phyloP scores from a whole-genome alignment of 2,329 filamentous ascomycete genomes.

The Bisporella sp. region DNA sequence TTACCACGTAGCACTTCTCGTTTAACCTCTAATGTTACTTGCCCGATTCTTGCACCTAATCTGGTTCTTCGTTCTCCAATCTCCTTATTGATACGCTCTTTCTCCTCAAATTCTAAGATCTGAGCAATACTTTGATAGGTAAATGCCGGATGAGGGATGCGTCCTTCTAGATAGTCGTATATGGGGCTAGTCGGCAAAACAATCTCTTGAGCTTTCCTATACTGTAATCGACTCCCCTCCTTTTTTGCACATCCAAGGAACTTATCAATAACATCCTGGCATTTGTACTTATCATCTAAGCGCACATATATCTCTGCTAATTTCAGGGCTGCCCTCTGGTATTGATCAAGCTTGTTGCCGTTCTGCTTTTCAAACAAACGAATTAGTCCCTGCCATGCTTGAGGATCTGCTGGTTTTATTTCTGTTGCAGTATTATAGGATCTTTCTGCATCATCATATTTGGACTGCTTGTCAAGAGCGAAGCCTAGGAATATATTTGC shows the following conservation, averaged over 20 bases:
- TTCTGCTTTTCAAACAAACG: slow-evolving; percentile 78
- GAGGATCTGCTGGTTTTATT: slow-evolving; percentile 67
- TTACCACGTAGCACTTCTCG: slow-evolving; percentile 61
- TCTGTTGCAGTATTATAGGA: slow-evolving; percentile 67
- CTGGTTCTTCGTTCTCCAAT: slow-evolving; percentile 85
- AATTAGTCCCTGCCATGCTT: slow-evolving; percentile 86
- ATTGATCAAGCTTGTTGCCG: slow-evolving; percentile 60
- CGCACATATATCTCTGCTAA: slow-evolving; percentile 70
- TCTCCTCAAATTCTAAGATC: slow-evolving; percentile 79
- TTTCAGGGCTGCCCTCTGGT: slow-evolving; percentile 64
- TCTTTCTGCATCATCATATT: slow-evolving; percentile 65
- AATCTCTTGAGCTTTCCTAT: slow-evolving; percentile 68
- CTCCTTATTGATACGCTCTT: slow-evolving; percentile 79
- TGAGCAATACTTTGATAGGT: slow-evolving; percentile 80
- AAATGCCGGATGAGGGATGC: slow-evolving; percentile 69
- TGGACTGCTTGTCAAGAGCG: slow-evolving; percentile 69
- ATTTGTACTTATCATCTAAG: slow-evolving; percentile 56
- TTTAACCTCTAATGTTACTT: slow-evolving; percentile 83
- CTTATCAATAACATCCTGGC: slow-evolving; percentile 67
- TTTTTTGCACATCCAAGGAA: slow-evolving; percentile 68
- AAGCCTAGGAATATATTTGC: slow-evolving; percentile 77
- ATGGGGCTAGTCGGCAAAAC: slow-evolving; percentile 75
- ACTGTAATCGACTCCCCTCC: slow-evolving; percentile 65
- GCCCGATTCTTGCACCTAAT: slow-evolving; percentile 73
- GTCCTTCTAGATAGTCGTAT: slow-evolving; percentile 76